phyloP scores from a whole-genome alignment of 2,329 filamentous ascomycete species.

The Colletotrichum endophyticum region DNA sequence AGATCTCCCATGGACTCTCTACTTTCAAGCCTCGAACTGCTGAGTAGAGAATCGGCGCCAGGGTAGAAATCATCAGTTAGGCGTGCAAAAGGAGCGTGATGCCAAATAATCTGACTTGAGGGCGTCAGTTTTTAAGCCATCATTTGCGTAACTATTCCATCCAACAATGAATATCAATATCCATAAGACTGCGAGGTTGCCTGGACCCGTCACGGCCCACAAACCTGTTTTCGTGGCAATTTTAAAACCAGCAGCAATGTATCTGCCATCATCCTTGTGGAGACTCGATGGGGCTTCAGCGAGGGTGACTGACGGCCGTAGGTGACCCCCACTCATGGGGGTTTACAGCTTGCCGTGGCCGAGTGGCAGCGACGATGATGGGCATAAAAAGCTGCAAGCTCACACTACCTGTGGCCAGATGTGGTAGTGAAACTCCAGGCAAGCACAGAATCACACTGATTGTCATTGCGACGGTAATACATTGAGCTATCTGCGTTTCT shows the following conservation, averaged over 20 bases:
- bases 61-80: not conserved
- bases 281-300: not conserved
- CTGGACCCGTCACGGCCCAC: not conserved
- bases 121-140: not conserved
- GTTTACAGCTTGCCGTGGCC: not conserved
- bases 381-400: not conserved
- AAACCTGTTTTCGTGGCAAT: not conserved
- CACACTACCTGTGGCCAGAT: accelerated
- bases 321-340: not conserved
- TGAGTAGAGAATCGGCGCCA: not conserved
- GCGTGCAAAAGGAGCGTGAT: not conserved
- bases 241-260: not conserved
- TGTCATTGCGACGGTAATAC: not conserved
- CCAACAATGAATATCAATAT: not conserved
- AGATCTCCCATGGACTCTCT: not conserved
- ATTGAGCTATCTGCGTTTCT: not conserved
- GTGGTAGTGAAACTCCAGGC: accelerated
- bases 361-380: not conserved
- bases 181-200: not conserved
- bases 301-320: not conserved
- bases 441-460: not conserved
- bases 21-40: not conserved
- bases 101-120: not conserved
- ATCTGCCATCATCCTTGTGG: not conserved
- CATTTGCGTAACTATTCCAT: not conserved